Evolutionary conservation across 768 basidiomycete species (phyloP).

Genomic region (Gloeopeniophorella convolvens): DNA sequence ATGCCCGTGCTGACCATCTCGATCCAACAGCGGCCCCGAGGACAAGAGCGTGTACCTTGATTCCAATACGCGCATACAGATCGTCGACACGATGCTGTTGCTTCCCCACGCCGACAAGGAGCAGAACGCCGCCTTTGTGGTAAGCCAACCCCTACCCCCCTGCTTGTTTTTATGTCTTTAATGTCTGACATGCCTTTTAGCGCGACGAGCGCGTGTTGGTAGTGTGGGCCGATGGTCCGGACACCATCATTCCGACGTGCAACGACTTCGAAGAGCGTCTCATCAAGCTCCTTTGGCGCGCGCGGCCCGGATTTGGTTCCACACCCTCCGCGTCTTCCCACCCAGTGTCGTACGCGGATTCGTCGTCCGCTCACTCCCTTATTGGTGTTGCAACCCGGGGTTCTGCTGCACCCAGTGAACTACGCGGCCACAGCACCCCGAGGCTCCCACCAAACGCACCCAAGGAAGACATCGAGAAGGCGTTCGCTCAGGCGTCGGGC

Average conservation of each 20-base stretch:
- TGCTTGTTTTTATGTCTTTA: not conserved
- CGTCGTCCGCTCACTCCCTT: conserved; percentile 34
- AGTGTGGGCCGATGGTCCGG: conserved; percentile 78
- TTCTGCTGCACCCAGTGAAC: conserved; percentile 9
- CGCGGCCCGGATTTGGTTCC: conserved; percentile 27
- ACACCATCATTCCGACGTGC: conserved; percentile 57
- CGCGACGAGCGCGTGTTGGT: conserved; percentile 80
- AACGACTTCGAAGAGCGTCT: conserved; percentile 52
- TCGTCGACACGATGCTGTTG: conserved; percentile 70
- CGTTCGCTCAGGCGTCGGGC: not conserved
- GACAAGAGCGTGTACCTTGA: conserved; percentile 40
- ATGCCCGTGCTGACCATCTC: not conserved
- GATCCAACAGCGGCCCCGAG: conserved; percentile 24
- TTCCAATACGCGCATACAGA: conserved; percentile 67
- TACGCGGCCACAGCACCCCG: conserved; percentile 8
- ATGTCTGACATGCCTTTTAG: conserved; percentile 28
- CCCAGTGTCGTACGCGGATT: conserved; percentile 25
- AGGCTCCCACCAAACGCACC: not conserved
- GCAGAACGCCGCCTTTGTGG: conserved; percentile 67
- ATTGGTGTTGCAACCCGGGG: not conserved
- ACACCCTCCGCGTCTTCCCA: conserved; percentile 27
- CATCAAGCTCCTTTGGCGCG: conserved; percentile 50
- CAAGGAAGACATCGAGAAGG: conserved; percentile 7
- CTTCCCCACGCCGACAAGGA: conserved; percentile 57
- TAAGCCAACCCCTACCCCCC: conserved; percentile 30